Evolutionary conservation across 495 filamentous ascomycete genomes (phyloP).

Genomic region (Trichoderma orchidacearum): DNA sequence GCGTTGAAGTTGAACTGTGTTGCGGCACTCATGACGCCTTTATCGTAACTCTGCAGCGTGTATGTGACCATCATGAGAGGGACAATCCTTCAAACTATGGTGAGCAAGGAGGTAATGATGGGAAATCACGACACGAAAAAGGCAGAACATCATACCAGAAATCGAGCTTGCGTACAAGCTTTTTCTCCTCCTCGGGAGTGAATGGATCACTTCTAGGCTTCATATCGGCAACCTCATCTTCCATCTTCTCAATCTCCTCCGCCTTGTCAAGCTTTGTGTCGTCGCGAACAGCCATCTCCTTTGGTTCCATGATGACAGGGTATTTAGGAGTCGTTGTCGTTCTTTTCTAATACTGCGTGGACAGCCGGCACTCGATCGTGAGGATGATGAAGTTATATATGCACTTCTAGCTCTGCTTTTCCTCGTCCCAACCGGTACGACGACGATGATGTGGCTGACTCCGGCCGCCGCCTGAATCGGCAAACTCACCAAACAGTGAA

Average conservation of each 20-base stretch:
- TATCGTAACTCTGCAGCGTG: conserved; percentile 25
- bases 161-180: conserved; percentile 25
- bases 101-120: neutral
- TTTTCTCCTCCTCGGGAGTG: conserved; percentile 18
- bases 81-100: conserved; percentile 20
- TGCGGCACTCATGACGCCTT: conserved; percentile 25
- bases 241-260: neutral
- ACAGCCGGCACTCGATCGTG: neutral
- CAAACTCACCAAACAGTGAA: neutral
- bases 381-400: neutral
- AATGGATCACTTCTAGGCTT: neutral
- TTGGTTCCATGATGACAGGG: neutral
- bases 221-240: neutral
- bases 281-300: neutral
- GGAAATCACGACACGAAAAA: neutral
- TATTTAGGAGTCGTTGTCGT: neutral
- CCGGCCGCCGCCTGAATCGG: no score
- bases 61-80: conserved; percentile 39
- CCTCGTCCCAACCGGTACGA: neutral
- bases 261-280: neutral
- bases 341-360: no score
- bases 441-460: neutral
- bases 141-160: neutral
- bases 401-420: no score
- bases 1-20: conserved; percentile 23